phyloP scores from a whole-genome alignment of 2,329 filamentous ascomycete species.

The Cryoendolithus antarcticus region DNA sequence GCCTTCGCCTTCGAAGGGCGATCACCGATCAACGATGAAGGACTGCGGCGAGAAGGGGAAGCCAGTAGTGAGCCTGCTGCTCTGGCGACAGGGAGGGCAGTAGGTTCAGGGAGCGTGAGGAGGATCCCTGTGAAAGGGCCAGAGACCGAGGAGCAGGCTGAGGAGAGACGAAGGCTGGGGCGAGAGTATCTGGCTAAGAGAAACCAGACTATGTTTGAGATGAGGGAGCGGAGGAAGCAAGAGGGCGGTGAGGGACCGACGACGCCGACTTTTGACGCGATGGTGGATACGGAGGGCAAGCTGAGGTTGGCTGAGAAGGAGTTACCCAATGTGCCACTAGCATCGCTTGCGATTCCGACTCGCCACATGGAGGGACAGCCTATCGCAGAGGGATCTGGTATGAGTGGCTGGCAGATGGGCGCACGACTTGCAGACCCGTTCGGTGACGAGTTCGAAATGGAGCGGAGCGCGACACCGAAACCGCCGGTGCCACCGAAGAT shows the following conservation, averaged over 20 bases:
- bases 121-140: conserved; percentile 20
- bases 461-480: conserved; percentile 30
- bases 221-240: conserved; percentile 18
- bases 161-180: conserved; percentile 22
- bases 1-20: conserved; percentile 26
- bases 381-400: conserved; percentile 9
- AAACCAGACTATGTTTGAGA: conserved; percentile 23
- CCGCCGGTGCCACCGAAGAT: conserved; percentile 34
- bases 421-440: conserved; percentile 34
- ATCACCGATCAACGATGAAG: conserved; percentile 19
- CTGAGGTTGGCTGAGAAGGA: conserved; percentile 9
- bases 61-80: conserved; percentile 21
- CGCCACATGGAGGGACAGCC: conserved; percentile 15
- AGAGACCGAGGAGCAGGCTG: conserved; percentile 19
- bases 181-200: conserved; percentile 24
- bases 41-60: conserved; percentile 17
- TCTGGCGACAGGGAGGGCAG: conserved; percentile 22
- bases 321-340: neutral
- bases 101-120: conserved; percentile 14
- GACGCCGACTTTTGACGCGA: conserved; percentile 19
- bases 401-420: conserved; percentile 27
- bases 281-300: conserved; percentile 21
- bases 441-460: conserved; percentile 28
- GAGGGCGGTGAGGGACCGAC: conserved; percentile 7
- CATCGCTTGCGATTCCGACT: neutral